Evolutionary conservation across 2,329 filamentous ascomycete genomes (phyloP), one percentile per base, ranked within the genome.

Genomic region (Arthrobotrys conoides): DNA sequence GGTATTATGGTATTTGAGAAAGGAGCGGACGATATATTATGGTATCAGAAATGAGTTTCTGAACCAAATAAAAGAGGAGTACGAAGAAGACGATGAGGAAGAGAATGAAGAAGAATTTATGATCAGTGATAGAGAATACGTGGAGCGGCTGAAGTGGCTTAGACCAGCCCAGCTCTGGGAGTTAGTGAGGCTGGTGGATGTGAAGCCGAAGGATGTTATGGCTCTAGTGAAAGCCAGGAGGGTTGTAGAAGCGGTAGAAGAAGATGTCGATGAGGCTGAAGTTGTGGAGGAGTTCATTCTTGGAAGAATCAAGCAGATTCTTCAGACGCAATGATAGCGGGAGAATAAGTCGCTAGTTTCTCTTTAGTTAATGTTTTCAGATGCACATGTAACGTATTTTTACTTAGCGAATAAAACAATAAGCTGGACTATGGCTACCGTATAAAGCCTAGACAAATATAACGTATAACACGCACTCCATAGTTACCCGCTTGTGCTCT

Each of bases 161-260:
- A 61, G 30, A 16, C 73, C 73, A 1, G 33, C 12, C 5, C 73
- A 77, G n/a, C 20, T 71, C n/a, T 77, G 73, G 73, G 73, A 77
- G n/a, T 30, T 77, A 24, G 67, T 77, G 0, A 66, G 73, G n/a
- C 36, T 77, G 2, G 67, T 68, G 14, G 51, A 64, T 5, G 53
- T 77, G 22, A 41, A 63, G 10, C 5, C 30, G 16, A 27, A 63
- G 6, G 41, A 63, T 14, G 38, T 67, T 1, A 20, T 57, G 0
- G 6, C 8, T 16, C 5, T 67, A n/a, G 9, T 61, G 16, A 51
- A 53, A 12, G 20, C 22, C 5, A 61, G 55, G n/a, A 49, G 72
- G 8, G 65, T 69, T 44, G 12, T 44, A 3, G 46, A 18, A 27
- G 38, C 14, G 3, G 55, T 44, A 2, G 27, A 14, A 10, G 30